Evolutionary conservation across 202 grass and related monocot genomes (phyloP), one percentile per base, ranked within the genome.

Genomic region (Schoenoplectus triqueter): DNA sequence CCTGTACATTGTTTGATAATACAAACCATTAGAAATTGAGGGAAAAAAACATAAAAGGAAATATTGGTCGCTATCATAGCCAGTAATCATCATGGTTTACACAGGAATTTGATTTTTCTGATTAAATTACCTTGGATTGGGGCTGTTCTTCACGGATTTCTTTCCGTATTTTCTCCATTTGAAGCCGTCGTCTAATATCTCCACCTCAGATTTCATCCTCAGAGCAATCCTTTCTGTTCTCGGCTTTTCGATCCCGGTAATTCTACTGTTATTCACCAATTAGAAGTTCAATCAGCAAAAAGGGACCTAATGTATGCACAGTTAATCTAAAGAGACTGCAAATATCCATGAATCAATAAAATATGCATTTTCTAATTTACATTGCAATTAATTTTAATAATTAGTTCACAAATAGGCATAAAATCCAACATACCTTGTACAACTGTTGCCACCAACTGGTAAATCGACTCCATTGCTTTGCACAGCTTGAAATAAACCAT

Each of bases 91-190:
- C 54, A 44, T 41, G 6, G 42, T 22, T 61, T 44, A 17, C n/a
- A 44, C 11, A 41, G 42, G 5, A 78, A 60, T 78, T 59, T 78
- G 22, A 56, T 41, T 10, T 42, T 11, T 56, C 13, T 56, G 54
- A 59, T n/a, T 14, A 21, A 7, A 21, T 67, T 82, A 92, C 92
- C 95, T 94, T 44, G 95, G 95, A 47, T 90, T 97, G 6, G 95
- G 90, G 86, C 95, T 97, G 86, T 93, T 92, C 86, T 97, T 97
- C 59, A 97, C 95, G 5, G 87, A 89, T 80, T 97, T 97, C 80
- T 97, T 97, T 44, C 92, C 92, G 46, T 97, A 94, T 86, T 97
- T 97, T 73, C 95, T 88, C 95, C 95, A 97, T 77, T 88, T 97
- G 84, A 94, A 97, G 9, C 92, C 95, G n/a, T 97, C 95, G 2